Percentiles rank a stretch among this genome's conserved stretches.
These are phyloP conservation scores for Boletus sp. DNA, from an alignment of 768 basidiomycete species.

Conservation along the genomic window DNA sequence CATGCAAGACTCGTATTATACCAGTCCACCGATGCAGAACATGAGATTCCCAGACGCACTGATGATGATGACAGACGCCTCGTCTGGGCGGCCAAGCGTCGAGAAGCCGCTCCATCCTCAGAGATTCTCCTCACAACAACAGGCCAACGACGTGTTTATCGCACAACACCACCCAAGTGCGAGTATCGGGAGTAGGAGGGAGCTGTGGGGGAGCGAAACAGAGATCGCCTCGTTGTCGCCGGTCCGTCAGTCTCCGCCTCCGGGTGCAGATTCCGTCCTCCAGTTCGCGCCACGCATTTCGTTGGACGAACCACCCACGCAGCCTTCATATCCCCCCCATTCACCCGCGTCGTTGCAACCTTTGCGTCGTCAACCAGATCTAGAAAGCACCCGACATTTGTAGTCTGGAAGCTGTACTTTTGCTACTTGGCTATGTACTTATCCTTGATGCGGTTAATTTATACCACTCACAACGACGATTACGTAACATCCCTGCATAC, in stretches of 20 bases:
- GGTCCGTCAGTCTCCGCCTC: conserved; percentile 1
- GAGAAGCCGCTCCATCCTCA: conserved; percentile 24
- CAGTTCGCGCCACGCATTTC: conserved; percentile 16
- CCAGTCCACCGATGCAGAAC: conserved; percentile 3
- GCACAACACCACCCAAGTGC: not conserved
- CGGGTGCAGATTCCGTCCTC: not conserved
- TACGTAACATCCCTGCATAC: not conserved
- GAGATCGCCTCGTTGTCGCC: conserved; percentile 8
- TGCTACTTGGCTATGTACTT: not conserved
- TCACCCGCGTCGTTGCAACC: conserved; percentile 21
- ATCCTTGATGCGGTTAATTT: not conserved
- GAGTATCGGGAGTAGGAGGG: conserved; percentile 21
- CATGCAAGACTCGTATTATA: conserved; percentile 13
- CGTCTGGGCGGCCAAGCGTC: conserved; percentile 13
- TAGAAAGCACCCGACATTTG: not conserved
- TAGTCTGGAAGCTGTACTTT: conserved; percentile 6
- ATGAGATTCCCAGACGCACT: conserved; percentile 16
- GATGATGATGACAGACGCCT: conserved; percentile 6
- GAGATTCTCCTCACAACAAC: conserved; percentile 16
- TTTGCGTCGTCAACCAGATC: conserved; percentile 23
- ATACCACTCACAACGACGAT: conserved; percentile 1
- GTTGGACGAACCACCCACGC: conserved; percentile 5
- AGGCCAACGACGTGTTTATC: conserved; percentile 1
- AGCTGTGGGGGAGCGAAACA: conserved; percentile 22
- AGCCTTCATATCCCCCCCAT: not conserved